Percentiles rank a stretch among this genome's conserved stretches.
These are phyloP conservation scores for Acanthamoeba healyi DNA, from an alignment of 208 protist genomes.

Conservation along the genomic window DNA sequence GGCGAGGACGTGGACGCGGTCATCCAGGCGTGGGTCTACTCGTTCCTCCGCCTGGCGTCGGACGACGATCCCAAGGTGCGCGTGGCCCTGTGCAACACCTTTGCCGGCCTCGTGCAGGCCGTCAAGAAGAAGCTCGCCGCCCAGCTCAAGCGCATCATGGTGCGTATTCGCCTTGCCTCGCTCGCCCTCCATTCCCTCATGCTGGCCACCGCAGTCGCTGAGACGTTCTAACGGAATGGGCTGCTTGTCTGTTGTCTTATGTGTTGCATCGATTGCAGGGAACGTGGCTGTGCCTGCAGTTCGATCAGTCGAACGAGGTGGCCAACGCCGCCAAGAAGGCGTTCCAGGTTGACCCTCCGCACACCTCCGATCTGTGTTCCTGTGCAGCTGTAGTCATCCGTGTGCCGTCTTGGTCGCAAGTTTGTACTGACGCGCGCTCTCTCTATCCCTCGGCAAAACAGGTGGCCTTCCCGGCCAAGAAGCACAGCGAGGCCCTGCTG, in stretches of 20 bases:
- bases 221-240: too few species aligned
- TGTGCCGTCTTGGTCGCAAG: too few species aligned
- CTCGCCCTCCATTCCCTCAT: too few species aligned
- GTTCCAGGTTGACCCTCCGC: constrained; percentile 56
- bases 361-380: not conserved
- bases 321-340: constrained; percentile 41
- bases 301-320: constrained; percentile 68
- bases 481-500: constrained; percentile 64
- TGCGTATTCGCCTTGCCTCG: too few species aligned
- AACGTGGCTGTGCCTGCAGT: constrained; percentile 72
- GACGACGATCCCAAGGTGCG: constrained; percentile 69
- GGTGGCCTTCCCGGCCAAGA: constrained; percentile 35
- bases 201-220: too few species aligned
- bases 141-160: constrained; percentile 70
- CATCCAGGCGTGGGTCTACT: constrained; percentile 59
- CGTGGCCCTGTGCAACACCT: constrained; percentile 56
- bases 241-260: too few species aligned
- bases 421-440: too few species aligned
- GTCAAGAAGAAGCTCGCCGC: constrained; percentile 76
- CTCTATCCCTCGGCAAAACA: not conserved
- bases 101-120: constrained; percentile 30
- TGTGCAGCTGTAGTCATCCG: not conserved
- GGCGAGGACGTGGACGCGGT: constrained; percentile 52
- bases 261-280: not conserved
- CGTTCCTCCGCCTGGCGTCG: constrained; percentile 17